phyloP scores from a whole-genome alignment of 805 yeast genomes.

The Hanseniaspora clermontiae region DNA sequence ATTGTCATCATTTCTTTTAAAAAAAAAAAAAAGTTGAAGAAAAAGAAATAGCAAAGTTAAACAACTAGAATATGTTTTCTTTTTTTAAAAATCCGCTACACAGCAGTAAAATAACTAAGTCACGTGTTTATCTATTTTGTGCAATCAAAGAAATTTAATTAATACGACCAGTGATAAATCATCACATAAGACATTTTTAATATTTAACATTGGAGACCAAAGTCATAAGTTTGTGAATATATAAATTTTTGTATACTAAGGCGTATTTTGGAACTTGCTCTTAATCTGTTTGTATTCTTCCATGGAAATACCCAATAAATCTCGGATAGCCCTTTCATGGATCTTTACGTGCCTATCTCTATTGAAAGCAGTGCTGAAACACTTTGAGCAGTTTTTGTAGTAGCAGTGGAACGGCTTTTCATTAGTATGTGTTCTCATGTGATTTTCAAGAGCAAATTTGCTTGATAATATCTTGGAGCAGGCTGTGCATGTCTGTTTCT shows the following conservation, averaged over 20 bases:
- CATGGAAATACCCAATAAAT: background rate
- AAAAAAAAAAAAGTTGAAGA: too few species aligned
- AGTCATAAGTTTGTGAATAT: too few species aligned
- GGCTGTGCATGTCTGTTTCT: background rate
- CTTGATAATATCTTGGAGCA: background rate
- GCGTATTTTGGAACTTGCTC: background rate
- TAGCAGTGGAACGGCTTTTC: conserved; percentile 6
- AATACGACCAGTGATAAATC: too few species aligned
- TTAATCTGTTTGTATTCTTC: conserved; percentile 3
- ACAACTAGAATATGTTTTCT: too few species aligned
- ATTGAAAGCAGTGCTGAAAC: conserved; percentile 5
- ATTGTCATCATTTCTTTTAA: background rate
- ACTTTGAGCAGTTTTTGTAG: background rate
- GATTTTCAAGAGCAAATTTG: conserved; percentile 9
- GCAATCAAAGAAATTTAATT: too few species aligned
- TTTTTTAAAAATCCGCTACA: too few species aligned
- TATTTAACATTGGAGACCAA: too few species aligned
- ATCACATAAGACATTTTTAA: too few species aligned
- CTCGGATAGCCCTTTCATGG: conserved; percentile 1
- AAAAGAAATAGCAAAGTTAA: too few species aligned
- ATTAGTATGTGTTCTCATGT: conserved; percentile 8
- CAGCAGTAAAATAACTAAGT: too few species aligned
- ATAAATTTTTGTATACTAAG: background rate
- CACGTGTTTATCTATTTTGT: too few species aligned
- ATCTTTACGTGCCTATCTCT: conserved; percentile 9